Conservation (phyloP, 306 rosid species). For the Fragaria nilgerrensis region DNA sequence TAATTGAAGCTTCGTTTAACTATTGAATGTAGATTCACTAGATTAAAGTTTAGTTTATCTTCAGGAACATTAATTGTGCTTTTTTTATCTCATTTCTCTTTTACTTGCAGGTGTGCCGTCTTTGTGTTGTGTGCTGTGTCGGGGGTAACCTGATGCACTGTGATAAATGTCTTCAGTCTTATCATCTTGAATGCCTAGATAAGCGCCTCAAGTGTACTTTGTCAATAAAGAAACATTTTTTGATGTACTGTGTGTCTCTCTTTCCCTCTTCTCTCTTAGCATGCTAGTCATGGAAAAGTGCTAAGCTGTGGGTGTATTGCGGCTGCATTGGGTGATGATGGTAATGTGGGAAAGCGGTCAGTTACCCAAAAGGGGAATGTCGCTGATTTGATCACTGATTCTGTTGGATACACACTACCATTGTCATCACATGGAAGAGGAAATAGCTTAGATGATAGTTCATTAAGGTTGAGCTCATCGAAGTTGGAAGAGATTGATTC, state of each 20-base stretch:
- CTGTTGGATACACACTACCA: constrained; percentile 21
- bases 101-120: background rate
- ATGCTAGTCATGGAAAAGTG: constrained; percentile 22
- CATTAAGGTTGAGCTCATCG: constrained; percentile 29
- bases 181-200: constrained; percentile 9
- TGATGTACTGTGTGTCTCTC: background rate
- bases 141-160: constrained; percentile 7
- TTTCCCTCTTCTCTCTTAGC: constrained; percentile 29
- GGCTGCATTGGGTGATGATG: constrained; percentile 19
- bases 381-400: constrained; percentile 23
- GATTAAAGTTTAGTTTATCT: background rate
- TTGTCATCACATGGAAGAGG: constrained; percentile 26
- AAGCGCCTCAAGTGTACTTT: background rate
- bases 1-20: background rate
- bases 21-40: background rate
- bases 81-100: background rate
- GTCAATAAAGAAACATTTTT: background rate
- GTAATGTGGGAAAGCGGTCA: constrained; percentile 19
- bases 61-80: background rate
- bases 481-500: constrained; percentile 30
- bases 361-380: constrained; percentile 25
- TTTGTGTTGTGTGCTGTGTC: background rate
- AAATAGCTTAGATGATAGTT: constrained; percentile 21
- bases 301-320: constrained; percentile 17
- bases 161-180: constrained; percentile 8